Base-by-base conservation (phyloP, 2,329 filamentous ascomycete genomes). In the Phaeoacremonium minimum region DNA sequence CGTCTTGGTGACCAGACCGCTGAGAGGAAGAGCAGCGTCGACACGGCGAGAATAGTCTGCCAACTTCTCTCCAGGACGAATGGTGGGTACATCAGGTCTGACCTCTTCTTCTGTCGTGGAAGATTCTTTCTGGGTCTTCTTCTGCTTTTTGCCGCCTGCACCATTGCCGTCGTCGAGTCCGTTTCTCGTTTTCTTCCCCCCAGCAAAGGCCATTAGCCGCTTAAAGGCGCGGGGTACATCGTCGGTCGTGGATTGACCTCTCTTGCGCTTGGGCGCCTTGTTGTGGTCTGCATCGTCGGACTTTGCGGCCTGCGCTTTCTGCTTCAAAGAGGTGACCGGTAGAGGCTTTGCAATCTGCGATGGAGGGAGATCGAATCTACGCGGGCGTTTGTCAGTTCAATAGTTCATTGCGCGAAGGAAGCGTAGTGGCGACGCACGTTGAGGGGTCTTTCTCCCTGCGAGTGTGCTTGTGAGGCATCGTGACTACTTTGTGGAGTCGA, bases 171-270 rank as follows among this genome's bases (percentile, higher is more conserved):
- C 77, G 54, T 95, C 84, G 7, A 94, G 67, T 6, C 83, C 81
- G 8, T 73, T 76, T 5, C 73, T 71, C 8, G 73, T 59, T 42
- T 71, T 75, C 52, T 79, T 81, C n/a, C 77, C 72, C 13, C 68
- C 61, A 28, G 83, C 76, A 46, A 81, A 77, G 20, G 85, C 80
- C 85, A 97, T 93, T 44, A 97, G 66, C 11, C 89, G 81, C 43
- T 79, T 78, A 61, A 98, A 98, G 2, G 85, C 87, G 47, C 87
- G 85, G 0, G 93, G 93, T 2, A 86, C 90, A 63, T 97, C 93
- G 57, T 95, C 82, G 28, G 75, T 68, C 18, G 57, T 60, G 34
- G 58, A 50, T 30, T 45, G 51, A 20, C 56, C 58, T 41, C 63
- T 56, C 63, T 71, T 81, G 63, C 64, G 66, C 48, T 73, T 72